A percentile compares a stretch with the other conserved stretches of the same genome.
These are phyloP conservation scores for Chenopodium quinoa DNA, from an alignment of 148 eudicot species.

Conservation along the genomic window DNA sequence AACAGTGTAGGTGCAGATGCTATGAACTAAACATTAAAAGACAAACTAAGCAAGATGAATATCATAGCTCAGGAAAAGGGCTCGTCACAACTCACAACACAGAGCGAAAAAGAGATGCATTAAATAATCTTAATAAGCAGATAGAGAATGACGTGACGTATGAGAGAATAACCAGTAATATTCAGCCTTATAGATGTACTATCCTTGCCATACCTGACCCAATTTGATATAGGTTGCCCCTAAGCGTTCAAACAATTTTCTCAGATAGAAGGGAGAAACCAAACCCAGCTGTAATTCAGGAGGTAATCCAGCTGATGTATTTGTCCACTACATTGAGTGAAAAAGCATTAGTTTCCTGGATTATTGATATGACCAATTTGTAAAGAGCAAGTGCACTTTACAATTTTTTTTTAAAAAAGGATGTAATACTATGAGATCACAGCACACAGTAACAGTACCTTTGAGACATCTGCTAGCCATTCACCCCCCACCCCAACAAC, in stretches of 20 bases:
- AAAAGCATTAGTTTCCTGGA: conserved; percentile 21
- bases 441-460: conserved; percentile 46
- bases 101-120: background rate
- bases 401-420: too few species aligned
- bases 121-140: too few species aligned
- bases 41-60: conserved; percentile 17
- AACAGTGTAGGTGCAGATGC: conserved; percentile 96
- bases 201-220: conserved; percentile 66
- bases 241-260: conserved; percentile 93
- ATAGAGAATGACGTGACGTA: background rate
- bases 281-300: conserved; percentile 76
- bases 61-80: conserved; percentile 6
- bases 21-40: conserved; percentile 57
- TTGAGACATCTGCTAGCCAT: conserved; percentile 87
- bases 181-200: background rate
- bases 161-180: background rate
- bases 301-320: conserved; percentile 63
- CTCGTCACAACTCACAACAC: background rate
- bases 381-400: background rate
- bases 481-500: conserved; percentile 90
- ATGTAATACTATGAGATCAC: too few species aligned
- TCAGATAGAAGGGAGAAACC: conserved; percentile 76
- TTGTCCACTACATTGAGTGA: conserved; percentile 49
- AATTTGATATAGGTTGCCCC: conserved; percentile 96
- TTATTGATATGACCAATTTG: background rate